Evolutionary conservation across 2,329 filamentous ascomycete genomes (phyloP).

Genomic region (Pseudogymnoascus sp.): DNA sequence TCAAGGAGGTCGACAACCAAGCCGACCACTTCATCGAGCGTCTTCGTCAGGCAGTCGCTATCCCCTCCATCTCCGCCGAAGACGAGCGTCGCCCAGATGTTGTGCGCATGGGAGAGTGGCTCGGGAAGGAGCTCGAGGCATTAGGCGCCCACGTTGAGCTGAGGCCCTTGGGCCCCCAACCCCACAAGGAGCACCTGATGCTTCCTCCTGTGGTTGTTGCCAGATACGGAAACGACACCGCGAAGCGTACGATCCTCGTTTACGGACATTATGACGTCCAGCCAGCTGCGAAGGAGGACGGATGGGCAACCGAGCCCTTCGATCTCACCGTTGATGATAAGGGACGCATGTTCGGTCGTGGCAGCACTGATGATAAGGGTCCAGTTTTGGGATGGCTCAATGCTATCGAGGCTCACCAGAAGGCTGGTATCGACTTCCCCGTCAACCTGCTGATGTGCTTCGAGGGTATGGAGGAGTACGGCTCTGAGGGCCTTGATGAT

Average conservation of each 20-base stretch:
- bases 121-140: slow-evolving; percentile 71
- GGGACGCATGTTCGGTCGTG: slow-evolving; percentile 91
- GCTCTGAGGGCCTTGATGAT: slow-evolving; percentile 91
- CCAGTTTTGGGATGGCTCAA: slow-evolving; percentile 97
- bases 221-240: slow-evolving; percentile 84
- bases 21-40: slow-evolving; percentile 80
- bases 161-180: slow-evolving; percentile 82
- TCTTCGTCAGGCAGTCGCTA: slow-evolving; percentile 84
- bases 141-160: slow-evolving; percentile 85
- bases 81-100: slow-evolving; percentile 85
- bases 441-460: slow-evolving; percentile 99
- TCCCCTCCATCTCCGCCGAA: slow-evolving; percentile 90
- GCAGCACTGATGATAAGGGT: slow-evolving; percentile 95
- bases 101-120: slow-evolving; percentile 90
- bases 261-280: slow-evolving; percentile 99
- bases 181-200: slow-evolving; percentile 79
- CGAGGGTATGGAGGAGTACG: slow-evolving; percentile 99
- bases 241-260: slow-evolving; percentile 89
- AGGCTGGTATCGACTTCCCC: slow-evolving; percentile 87
- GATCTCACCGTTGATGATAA: slow-evolving; percentile 79
- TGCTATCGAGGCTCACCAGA: slow-evolving; percentile 94
- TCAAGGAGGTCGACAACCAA: slow-evolving; percentile 80
- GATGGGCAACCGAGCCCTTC: slow-evolving; percentile 94
- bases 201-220: slow-evolving; percentile 89
- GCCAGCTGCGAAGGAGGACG: slow-evolving; percentile 84